Percentiles rank a stretch among this genome's conserved stretches.
These are phyloP conservation scores for Porpolomopsis calyptriformis DNA, from an alignment of 768 basidiomycete species.

Conservation along the genomic window DNA sequence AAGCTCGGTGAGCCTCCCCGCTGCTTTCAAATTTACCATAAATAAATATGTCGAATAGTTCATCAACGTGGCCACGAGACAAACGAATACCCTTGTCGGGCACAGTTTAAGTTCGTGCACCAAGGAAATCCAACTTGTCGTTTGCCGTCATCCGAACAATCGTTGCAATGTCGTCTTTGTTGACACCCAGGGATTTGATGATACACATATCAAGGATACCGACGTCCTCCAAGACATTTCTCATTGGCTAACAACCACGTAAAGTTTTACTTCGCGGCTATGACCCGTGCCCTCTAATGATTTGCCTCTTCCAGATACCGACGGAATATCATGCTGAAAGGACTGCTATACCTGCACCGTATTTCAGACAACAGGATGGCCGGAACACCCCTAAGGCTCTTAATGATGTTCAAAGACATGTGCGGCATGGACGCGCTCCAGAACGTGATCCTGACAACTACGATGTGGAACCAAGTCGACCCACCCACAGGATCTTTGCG, in stretches of 20 bases:
- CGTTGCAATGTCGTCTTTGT: slow-evolving; percentile 17
- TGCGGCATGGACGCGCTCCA: slow-evolving; percentile 10
- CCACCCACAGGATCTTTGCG: not conserved
- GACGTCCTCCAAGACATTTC: slow-evolving; percentile 17
- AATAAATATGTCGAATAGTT: not conserved
- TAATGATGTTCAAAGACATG: slow-evolving; percentile 10
- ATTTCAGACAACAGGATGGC: slow-evolving; percentile 13
- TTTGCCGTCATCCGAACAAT: not conserved
- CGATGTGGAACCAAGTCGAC: slow-evolving; percentile 10
- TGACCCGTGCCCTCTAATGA: not conserved
- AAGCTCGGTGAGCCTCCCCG: slow-evolving; percentile 13
- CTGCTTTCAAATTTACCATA: not conserved
- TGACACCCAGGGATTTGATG: slow-evolving; percentile 25
- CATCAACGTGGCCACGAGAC: not conserved
- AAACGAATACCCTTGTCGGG: not conserved
- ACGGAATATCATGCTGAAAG: slow-evolving; percentile 9
- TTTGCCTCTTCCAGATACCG: not conserved
- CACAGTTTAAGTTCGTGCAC: slow-evolving; percentile 1
- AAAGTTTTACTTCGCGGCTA: not conserved
- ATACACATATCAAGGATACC: slow-evolving; percentile 15
- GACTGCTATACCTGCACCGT: slow-evolving; percentile 16
- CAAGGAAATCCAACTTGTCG: not conserved
- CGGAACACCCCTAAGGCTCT: slow-evolving; percentile 6
- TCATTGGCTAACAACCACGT: slow-evolving; percentile 20
- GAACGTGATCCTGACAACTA: slow-evolving; percentile 9